Percentiles rank a stretch among this genome's conserved stretches.
These are phyloP conservation scores for Chenopodium berlandieri DNA, from an alignment of 148 eudicot species.

Conservation along the genomic window DNA sequence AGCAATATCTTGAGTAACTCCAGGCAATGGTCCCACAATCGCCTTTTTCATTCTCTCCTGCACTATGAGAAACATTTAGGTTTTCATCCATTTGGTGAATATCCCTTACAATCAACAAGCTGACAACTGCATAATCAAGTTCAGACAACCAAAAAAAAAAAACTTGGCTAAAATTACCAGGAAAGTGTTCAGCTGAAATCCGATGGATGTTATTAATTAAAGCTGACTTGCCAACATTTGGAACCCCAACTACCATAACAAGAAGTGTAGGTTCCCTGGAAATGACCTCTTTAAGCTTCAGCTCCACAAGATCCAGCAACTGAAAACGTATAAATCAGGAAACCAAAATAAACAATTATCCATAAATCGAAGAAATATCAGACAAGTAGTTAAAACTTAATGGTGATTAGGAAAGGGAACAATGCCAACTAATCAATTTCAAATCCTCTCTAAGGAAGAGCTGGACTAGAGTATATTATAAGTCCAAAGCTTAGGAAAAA, in stretches of 20 bases:
- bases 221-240: constrained; percentile 96
- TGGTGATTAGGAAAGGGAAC: not conserved
- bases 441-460: not conserved
- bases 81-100: constrained; percentile 18
- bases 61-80: constrained; percentile 50
- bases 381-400: not conserved
- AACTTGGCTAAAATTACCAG: constrained; percentile 49
- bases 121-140: not conserved
- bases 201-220: constrained; percentile 84
- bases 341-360: not conserved
- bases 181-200: constrained; percentile 74
- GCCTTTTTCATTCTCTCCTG: constrained; percentile 83
- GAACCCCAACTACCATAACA: constrained; percentile 97
- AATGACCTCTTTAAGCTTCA: constrained; percentile 81
- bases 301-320: constrained; percentile 88
- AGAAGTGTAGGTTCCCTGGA: constrained; percentile 86
- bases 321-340: constrained; percentile 31
- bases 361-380: not conserved
- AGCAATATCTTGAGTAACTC: constrained; percentile 99
- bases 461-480: not conserved
- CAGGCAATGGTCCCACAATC: constrained; percentile 96
- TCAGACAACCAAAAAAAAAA: not conserved
- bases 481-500: not conserved
- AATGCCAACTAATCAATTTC: not conserved
- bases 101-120: not conserved